Base-by-base conservation (phyloP, 768 basidiomycete species). In the Lentinula guzmanii region DNA sequence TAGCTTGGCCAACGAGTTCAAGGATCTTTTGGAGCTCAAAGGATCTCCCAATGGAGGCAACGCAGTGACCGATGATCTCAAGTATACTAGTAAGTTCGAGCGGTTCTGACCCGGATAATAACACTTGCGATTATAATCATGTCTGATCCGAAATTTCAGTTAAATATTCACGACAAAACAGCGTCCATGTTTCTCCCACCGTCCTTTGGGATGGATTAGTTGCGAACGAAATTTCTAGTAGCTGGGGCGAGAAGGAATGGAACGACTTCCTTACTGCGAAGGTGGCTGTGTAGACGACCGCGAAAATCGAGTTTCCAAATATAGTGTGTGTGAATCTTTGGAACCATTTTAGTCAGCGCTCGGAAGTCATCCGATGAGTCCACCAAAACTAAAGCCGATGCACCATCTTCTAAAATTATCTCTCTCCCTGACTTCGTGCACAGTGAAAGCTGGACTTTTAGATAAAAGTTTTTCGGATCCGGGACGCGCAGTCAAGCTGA, bases 141-240 rank as follows among this genome's bases (percentile, higher is more conserved):
- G 10, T 37, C 11, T n/a, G 34, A 46, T 15, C 10, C 35, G 5
- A 10, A 9, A 5, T 34, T 2, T 35, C 33, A 95, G 93, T 97
- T 79, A 97, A 95, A 73, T 88, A 89, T 71, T 85, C 90, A 15
- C 80, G 95, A 64, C 95, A 97, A 76, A 97, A 98, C 63, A 81
- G 91, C 2, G 85, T 97, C 43, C 95, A 98, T 65, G 92, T 96
- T 52, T 95, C 93, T 1, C 93, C 94, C 4, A 90, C 93, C 43
- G 82, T 79, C 2, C 75, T 91, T 2, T 90, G 86, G 84, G 88
- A 94, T 65, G 90, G 92, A 54, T 76, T 88, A 60, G 69, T 91
- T 57, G 87, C 84, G 10, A 80, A 76, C 53, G 86, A 91, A 52
- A 78, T 95, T 35, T 89, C 87, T 5, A 93, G 92, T 69, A 82